Conservation (phyloP, 176 grass and related monocot genomes). For the Pharus latifolius region DNA sequence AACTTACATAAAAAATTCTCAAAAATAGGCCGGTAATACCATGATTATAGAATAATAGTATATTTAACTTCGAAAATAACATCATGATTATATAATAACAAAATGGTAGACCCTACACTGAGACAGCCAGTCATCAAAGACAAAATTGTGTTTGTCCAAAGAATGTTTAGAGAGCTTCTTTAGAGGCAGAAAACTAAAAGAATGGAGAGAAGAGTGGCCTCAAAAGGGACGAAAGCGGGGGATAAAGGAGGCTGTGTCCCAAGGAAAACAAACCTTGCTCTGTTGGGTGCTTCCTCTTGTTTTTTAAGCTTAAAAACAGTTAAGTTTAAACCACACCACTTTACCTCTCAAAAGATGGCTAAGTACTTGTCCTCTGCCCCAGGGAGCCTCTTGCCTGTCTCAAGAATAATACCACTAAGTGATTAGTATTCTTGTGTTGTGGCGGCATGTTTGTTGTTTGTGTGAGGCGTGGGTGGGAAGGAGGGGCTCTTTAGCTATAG, state of each 20-base stretch:
- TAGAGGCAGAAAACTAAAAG: slow-evolving; percentile 32
- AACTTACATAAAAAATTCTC: too few species aligned
- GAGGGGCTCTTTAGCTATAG: too few species aligned
- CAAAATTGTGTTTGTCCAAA: slow-evolving; percentile 58
- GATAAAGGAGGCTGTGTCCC: slow-evolving; percentile 15
- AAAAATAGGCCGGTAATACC: too few species aligned
- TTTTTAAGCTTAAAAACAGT: slow-evolving; percentile 11
- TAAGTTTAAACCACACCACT: neutral
- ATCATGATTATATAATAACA: neutral
- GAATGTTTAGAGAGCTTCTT: slow-evolving; percentile 40
- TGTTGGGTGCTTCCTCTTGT: slow-evolving; percentile 57
- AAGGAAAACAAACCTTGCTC: slow-evolving; percentile 10
- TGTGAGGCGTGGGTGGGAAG: neutral
- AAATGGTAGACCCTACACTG: slow-evolving; percentile 20
- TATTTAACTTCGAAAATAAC: too few species aligned
- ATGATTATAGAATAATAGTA: too few species aligned
- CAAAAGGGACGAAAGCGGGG: slow-evolving; percentile 77
- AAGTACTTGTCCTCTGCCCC: slow-evolving; percentile 57
- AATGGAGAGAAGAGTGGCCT: slow-evolving; percentile 56
- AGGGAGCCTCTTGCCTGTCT: slow-evolving; percentile 48
- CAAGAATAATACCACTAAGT: slow-evolving; percentile 35
- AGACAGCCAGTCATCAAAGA: slow-evolving; percentile 42
- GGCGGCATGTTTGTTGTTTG: slow-evolving; percentile 21
- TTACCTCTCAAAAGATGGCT: slow-evolving; percentile 50
- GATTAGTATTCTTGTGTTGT: neutral